Evolutionary conservation across 2,329 filamentous ascomycete species (phyloP), one percentile per base, ranked within the genome.

Genomic region (Pseudogymnoascus sp.): DNA sequence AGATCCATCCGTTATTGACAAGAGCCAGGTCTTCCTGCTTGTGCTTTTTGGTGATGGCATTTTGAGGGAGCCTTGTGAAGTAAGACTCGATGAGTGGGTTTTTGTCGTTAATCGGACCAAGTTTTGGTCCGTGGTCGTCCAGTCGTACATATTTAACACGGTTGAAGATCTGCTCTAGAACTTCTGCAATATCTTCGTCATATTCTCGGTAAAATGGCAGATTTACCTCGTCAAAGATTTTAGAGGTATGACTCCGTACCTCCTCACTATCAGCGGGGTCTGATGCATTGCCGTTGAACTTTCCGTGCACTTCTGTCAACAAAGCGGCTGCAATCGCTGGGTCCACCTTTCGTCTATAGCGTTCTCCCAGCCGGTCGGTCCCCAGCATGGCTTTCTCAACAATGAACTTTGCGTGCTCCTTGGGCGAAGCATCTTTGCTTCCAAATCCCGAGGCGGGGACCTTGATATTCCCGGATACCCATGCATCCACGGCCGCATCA

Each of bases 1-100:
- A 99, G 7, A 99, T 93, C 95, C 95, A 99, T 46, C 95, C 95
- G 72, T 99, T 99, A 77, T 98, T 98, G 41, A 88, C 93, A 61
- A 99, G 78, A 2, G 91, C 90, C 53, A 96, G 81, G 46, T 92
- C 88, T 63, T 88, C 88, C 1, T 87, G 82, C 63, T 87, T 87
- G 71, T 96, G 89, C 71, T 90, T 87, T 65, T 86, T 82, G 0
- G 95, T 96, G 10, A 82, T 85, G 10, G 89, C 85, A 70, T 96
- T 96, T 31, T 83, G 74, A 1, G 93, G 90, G 41, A 99, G 80
- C 28, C 93, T 86, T 0, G 95, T 98, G 76, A 99, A 99, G 78
- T 99, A 99, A 0, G 89, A 83, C 78, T 99, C 95, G 66, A 97
- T 91, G 28, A 99, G 79, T 11, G 95, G 93, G 70, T 85, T 93